Conservation (phyloP, 2,329 filamentous ascomycete genomes). For the Trichoderma atroviride region DNA sequence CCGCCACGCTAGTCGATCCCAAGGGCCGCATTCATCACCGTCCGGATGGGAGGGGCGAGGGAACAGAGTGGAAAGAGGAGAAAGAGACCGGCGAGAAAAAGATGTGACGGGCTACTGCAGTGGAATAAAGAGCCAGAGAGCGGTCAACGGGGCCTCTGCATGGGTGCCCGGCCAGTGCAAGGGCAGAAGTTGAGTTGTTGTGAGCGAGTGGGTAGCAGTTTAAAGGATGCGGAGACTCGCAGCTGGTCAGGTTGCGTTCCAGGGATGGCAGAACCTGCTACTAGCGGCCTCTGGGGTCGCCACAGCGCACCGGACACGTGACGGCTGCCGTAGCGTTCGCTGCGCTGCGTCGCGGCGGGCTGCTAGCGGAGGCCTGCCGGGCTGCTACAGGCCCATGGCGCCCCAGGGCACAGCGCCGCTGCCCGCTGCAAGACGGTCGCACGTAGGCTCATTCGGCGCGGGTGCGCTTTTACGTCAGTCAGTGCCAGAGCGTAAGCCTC, state of each 20-base stretch:
- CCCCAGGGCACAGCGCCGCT: slow-evolving; percentile 1
- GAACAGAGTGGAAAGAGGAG: slow-evolving; percentile 23
- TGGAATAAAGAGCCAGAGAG: slow-evolving; percentile 24
- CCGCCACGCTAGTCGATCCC: background rate
- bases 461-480: background rate
- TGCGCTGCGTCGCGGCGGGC: background rate
- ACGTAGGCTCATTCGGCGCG: background rate
- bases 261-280: slow-evolving; percentile 3
- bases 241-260: slow-evolving; percentile 19
- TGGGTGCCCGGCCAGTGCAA: slow-evolving; percentile 27
- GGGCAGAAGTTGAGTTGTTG: slow-evolving; percentile 26
- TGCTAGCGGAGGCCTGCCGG: slow-evolving; percentile 7
- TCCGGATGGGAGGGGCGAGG: slow-evolving; percentile 22
- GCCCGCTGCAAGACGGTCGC: slow-evolving; percentile 10
- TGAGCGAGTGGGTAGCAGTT: slow-evolving; percentile 22
- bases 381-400: background rate
- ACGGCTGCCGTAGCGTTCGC: slow-evolving; percentile 5
- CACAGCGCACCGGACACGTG: slow-evolving; percentile 17
- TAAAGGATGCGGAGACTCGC: slow-evolving; percentile 26
- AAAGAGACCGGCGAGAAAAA: slow-evolving; percentile 12
- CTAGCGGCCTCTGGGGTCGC: background rate
- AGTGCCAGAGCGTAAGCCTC: background rate
- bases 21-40: slow-evolving; percentile 3
- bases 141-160: slow-evolving; percentile 29
- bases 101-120: slow-evolving; percentile 14